These are phyloP conservation scores for Monosporascus sp. DNA, from an alignment of 2,329 filamentous ascomycete genomes.

Conservation along the genomic window DNA sequence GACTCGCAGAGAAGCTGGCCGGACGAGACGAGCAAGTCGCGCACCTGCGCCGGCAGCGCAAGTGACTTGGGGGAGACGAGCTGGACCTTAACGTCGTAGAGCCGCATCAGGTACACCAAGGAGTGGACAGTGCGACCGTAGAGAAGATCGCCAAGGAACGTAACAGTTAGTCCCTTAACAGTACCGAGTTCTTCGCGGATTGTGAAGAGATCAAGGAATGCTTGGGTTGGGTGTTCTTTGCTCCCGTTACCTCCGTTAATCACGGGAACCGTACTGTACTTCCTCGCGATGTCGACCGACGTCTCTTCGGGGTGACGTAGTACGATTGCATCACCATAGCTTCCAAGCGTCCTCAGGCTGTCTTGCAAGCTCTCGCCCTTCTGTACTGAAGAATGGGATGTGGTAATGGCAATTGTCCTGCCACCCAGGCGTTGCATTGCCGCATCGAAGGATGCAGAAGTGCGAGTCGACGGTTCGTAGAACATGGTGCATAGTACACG, in stretches of 20 bases:
- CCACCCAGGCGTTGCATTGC: conserved; percentile 98
- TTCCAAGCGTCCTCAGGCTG: conserved; percentile 86
- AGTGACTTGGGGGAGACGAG: conserved; percentile 80
- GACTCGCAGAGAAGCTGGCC: conserved; percentile 75
- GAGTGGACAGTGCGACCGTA: conserved; percentile 96
- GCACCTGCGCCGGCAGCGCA: conserved; percentile 68
- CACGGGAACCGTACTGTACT: conserved; percentile 83
- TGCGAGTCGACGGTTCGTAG: conserved; percentile 95
- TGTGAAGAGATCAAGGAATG: conserved; percentile 95
- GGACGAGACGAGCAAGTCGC: conserved; percentile 63
- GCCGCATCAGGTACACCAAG: conserved; percentile 84
- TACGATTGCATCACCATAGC: conserved; percentile 94
- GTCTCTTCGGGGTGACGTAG: conserved; percentile 83
- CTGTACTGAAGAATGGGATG: conserved; percentile 78
- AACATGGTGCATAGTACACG: conserved; percentile 88
- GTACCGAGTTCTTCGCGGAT: conserved; percentile 97
- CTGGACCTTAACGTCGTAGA: conserved; percentile 93
- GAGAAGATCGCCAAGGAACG: conserved; percentile 87
- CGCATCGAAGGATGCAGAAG: conserved; percentile 91
- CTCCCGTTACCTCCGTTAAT: conserved; percentile 97
- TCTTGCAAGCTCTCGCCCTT: conserved; percentile 95
- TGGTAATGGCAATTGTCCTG: conserved; percentile 74
- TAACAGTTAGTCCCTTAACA: conserved; percentile 91
- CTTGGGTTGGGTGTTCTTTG: conserved; percentile 94
- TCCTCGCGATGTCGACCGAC: conserved; percentile 75